Evolutionary conservation across 495 filamentous ascomycete species (phyloP).

Genomic region (Penicillium canescens): DNA sequence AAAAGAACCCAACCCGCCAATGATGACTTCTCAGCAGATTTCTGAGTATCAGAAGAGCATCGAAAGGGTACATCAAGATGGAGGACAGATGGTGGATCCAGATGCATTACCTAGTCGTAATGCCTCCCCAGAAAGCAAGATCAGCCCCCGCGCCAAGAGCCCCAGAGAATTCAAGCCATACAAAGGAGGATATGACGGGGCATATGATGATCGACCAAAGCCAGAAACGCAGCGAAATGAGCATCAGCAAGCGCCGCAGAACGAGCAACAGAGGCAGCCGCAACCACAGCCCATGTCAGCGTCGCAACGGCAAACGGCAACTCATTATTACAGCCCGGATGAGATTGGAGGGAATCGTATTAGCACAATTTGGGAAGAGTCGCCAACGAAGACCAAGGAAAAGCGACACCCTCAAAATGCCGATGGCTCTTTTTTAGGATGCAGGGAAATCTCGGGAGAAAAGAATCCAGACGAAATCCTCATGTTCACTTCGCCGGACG

Average conservation of each 20-base stretch:
- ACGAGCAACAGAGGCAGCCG: background rate
- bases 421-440: slow-evolving; percentile 51
- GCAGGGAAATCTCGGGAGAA: slow-evolving; percentile 40
- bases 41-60: slow-evolving; percentile 42
- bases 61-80: slow-evolving; percentile 31
- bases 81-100: slow-evolving; percentile 32
- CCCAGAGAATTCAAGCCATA: slow-evolving; percentile 15
- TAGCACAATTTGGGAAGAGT: slow-evolving; percentile 43
- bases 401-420: slow-evolving; percentile 20
- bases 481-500: slow-evolving; percentile 33
- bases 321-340: slow-evolving; percentile 43
- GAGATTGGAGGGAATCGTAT: slow-evolving; percentile 42
- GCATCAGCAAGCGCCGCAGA: background rate
- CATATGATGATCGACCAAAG: slow-evolving; percentile 22
- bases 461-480: slow-evolving; percentile 46
- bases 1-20: slow-evolving; percentile 44
- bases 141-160: slow-evolving; percentile 9
- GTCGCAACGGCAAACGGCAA: slow-evolving; percentile 1
- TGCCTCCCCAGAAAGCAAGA: slow-evolving; percentile 26
- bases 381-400: slow-evolving; percentile 26
- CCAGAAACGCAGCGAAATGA: slow-evolving; percentile 1
- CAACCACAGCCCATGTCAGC: slow-evolving; percentile 1
- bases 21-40: slow-evolving; percentile 42
- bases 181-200: slow-evolving; percentile 25
- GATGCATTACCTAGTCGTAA: slow-evolving; percentile 34